Percentiles rank a stretch among this genome's conserved stretches.
Evolutionary conservation across 2,329 filamentous ascomycete species (phyloP).

Genomic region (Cladosporium colombiae): DNA sequence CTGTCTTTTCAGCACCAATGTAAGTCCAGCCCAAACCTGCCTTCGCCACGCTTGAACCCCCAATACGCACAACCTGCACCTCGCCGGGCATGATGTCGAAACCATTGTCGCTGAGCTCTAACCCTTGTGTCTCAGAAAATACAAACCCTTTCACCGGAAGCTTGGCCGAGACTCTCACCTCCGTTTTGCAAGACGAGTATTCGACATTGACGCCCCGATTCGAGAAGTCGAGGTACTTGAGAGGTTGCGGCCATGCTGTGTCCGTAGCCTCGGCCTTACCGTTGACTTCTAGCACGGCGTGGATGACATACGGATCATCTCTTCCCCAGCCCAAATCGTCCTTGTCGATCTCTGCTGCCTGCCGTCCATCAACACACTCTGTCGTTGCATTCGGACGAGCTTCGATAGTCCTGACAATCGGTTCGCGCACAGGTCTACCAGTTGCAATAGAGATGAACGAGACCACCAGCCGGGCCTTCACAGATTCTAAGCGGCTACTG

Average conservation of each 20-base stretch:
- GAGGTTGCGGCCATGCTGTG: constrained; percentile 61
- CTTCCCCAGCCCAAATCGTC: constrained; percentile 39
- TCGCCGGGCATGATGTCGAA: constrained; percentile 61
- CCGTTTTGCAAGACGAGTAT: constrained; percentile 34
- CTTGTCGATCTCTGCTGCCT: constrained; percentile 45
- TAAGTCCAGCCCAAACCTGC: neutral
- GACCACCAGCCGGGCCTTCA: constrained; percentile 52
- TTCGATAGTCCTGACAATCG: constrained; percentile 49
- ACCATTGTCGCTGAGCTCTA: constrained; percentile 56
- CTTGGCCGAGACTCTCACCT: constrained; percentile 48
- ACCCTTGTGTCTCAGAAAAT: constrained; percentile 58
- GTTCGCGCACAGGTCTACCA: constrained; percentile 34
- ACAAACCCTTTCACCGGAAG: constrained; percentile 62
- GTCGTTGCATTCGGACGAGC: constrained; percentile 58
- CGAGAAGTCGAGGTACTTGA: constrained; percentile 59
- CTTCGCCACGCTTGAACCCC: constrained; percentile 42
- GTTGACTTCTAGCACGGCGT: constrained; percentile 55
- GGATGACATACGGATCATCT: constrained; percentile 48
- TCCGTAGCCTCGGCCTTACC: constrained; percentile 55
- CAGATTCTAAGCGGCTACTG: constrained; percentile 49
- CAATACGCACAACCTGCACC: constrained; percentile 50
- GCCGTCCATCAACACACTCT: constrained; percentile 48
- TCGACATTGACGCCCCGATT: constrained; percentile 51
- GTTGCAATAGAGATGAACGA: constrained; percentile 57
- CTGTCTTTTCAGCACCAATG: neutral